These are phyloP conservation scores for Isabelozyma heimii DNA, from an alignment of 805 yeast species.

Conservation along the genomic window DNA sequence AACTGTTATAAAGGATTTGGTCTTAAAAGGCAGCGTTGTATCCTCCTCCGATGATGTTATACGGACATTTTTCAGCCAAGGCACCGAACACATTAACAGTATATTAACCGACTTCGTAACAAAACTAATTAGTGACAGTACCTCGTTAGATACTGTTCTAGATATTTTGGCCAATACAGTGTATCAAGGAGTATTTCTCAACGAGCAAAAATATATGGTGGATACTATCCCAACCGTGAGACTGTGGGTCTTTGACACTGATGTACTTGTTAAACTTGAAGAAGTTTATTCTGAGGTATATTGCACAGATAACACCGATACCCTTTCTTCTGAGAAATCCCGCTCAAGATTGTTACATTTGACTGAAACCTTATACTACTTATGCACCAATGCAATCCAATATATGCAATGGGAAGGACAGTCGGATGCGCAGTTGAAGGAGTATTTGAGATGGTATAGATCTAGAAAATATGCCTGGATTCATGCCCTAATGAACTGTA, in stretches of 20 bases:
- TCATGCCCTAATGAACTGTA: constrained; percentile 47
- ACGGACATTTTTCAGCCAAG: constrained; percentile 24
- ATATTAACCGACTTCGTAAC: constrained; percentile 28
- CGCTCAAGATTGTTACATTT: constrained; percentile 20
- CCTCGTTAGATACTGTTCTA: constrained; percentile 13
- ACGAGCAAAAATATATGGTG: constrained; percentile 39
- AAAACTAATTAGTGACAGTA: constrained; percentile 11
- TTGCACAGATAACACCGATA: constrained; percentile 5
- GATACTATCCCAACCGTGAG: constrained; percentile 21
- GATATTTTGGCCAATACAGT: constrained; percentile 23
- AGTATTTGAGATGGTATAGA: constrained; percentile 33
- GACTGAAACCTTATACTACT: constrained; percentile 31
- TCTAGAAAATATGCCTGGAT: constrained; percentile 52
- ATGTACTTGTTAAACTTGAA: constrained; percentile 38
- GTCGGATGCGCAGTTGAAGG: constrained; percentile 20
- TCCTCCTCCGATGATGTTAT: constrained; percentile 13
- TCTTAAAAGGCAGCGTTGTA: background rate
- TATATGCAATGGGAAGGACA: constrained; percentile 22
- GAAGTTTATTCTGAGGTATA: constrained; percentile 32
- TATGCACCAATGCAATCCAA: constrained; percentile 31
- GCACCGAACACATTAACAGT: constrained; percentile 19
- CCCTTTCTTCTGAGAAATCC: constrained; percentile 10
- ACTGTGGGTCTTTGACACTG: constrained; percentile 50
- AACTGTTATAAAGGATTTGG: background rate
- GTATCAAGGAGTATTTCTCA: constrained; percentile 30